Conservation (phyloP, 768 basidiomycete genomes). For the Termitomyces titanicus region DNA sequence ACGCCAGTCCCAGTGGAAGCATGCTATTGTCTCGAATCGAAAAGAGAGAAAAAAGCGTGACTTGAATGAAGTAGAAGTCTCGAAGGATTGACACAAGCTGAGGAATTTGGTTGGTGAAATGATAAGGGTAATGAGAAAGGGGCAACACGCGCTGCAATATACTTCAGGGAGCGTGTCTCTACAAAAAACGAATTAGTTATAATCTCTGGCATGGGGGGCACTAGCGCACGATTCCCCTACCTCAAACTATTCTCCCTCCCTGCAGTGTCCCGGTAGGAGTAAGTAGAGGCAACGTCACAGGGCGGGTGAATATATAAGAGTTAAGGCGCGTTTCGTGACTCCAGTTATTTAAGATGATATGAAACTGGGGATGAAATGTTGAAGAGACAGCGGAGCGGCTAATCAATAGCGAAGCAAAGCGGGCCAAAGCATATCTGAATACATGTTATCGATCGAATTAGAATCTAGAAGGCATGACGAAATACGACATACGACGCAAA, state of each 20-base stretch:
- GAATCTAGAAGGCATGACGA: background rate
- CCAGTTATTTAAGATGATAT: background rate
- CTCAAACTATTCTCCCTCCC: background rate
- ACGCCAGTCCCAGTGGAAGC: background rate
- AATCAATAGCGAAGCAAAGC: background rate
- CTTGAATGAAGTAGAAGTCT: background rate
- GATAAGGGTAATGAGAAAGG: background rate
- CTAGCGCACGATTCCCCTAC: background rate
- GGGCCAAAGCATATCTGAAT: background rate
- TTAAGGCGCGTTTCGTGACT: background rate
- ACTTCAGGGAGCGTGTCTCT: background rate
- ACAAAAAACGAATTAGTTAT: background rate
- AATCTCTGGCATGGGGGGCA: background rate
- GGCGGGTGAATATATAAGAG: background rate
- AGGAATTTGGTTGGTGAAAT: background rate
- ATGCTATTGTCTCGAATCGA: background rate
- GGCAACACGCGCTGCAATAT: background rate
- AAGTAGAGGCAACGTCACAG: background rate
- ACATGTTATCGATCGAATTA: background rate
- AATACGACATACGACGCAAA: background rate
- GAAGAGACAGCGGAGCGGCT: background rate
- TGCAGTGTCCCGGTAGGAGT: background rate
- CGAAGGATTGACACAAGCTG: too few relatives aligned
- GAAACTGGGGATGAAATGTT: too few relatives aligned
- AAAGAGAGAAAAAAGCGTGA: background rate